Evolutionary conservation across 2,329 filamentous ascomycete species (phyloP).

Genomic region (Aureobasidium sp.): DNA sequence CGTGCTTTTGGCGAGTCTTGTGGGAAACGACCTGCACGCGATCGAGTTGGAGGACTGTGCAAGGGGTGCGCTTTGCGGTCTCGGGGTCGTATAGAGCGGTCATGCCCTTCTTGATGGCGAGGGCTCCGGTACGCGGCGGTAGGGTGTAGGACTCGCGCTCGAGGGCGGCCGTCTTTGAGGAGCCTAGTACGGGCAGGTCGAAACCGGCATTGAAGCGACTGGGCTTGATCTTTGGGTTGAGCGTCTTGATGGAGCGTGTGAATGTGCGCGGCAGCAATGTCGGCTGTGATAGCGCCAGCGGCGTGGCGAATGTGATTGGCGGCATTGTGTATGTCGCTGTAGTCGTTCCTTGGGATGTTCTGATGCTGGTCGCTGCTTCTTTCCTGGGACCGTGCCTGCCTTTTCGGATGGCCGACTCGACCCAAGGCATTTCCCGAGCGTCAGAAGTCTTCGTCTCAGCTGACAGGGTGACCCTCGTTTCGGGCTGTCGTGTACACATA

Average conservation of each 20-base stretch:
- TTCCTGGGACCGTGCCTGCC: background rate
- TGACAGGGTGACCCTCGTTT: background rate
- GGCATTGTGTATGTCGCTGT: background rate
- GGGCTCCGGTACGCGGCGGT: conserved; percentile 66
- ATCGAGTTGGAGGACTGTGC: conserved; percentile 90
- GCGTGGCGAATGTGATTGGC: conserved; percentile 1
- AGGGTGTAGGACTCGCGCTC: conserved; percentile 50
- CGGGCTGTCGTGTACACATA: background rate
- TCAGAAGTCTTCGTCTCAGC: background rate
- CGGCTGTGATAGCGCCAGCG: conserved; percentile 5
- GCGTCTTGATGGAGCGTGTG: conserved; percentile 47
- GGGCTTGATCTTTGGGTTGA: conserved; percentile 41
- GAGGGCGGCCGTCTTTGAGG: conserved; percentile 51
- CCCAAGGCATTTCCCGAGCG: conserved; percentile 5
- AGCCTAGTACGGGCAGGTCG: conserved; percentile 44
- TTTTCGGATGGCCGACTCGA: conserved; percentile 2
- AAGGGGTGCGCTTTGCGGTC: conserved; percentile 68
- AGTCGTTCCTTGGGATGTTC: background rate
- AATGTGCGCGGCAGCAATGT: conserved; percentile 21
- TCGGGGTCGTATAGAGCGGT: conserved; percentile 74
- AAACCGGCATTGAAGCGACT: conserved; percentile 47
- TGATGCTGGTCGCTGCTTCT: conserved; percentile 6
- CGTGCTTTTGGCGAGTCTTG: conserved; percentile 72
- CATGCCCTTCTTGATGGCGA: conserved; percentile 93
- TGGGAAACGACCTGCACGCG: conserved; percentile 80